Evolutionary conservation across 2,329 filamentous ascomycete genomes (phyloP).

Genomic region (Trichoderma sp.): DNA sequence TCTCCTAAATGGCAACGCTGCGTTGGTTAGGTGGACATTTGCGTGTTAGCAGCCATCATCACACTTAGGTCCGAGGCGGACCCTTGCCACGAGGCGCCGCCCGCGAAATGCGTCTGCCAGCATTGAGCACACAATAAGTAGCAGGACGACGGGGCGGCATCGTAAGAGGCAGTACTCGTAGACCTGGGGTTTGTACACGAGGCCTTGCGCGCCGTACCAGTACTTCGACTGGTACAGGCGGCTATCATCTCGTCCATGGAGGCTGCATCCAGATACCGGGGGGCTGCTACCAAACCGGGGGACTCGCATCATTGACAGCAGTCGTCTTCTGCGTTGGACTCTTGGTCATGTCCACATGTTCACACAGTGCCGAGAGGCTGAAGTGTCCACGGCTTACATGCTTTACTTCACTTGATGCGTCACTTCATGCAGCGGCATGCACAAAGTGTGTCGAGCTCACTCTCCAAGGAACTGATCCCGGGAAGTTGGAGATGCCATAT

Average conservation of each 20-base stretch:
- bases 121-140: background rate
- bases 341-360: slow-evolving; percentile 15
- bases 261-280: slow-evolving; percentile 25
- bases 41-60: slow-evolving; percentile 9
- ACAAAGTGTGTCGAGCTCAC: background rate
- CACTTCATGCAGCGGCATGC: background rate
- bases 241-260: slow-evolving; percentile 4
- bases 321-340: slow-evolving; percentile 20
- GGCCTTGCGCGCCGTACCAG: background rate
- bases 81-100: slow-evolving; percentile 21
- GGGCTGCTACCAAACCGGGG: background rate
- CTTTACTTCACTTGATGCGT: background rate
- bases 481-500: slow-evolving; percentile 15
- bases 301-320: slow-evolving; percentile 21
- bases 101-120: background rate
- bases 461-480: slow-evolving; percentile 15
- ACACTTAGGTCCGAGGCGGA: slow-evolving; percentile 9
- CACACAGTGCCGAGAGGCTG: slow-evolving; percentile 17
- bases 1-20: slow-evolving; percentile 12
- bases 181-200: background rate
- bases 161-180: background rate
- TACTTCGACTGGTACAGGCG: background rate
- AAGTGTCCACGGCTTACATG: slow-evolving; percentile 15
- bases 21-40: slow-evolving; percentile 4
- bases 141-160: background rate